Percentiles rank a stretch among this genome's conserved stretches.
These are phyloP conservation scores for Curvularia sp. DNA, from an alignment of 2,329 filamentous ascomycete genomes.

Conservation along the genomic window DNA sequence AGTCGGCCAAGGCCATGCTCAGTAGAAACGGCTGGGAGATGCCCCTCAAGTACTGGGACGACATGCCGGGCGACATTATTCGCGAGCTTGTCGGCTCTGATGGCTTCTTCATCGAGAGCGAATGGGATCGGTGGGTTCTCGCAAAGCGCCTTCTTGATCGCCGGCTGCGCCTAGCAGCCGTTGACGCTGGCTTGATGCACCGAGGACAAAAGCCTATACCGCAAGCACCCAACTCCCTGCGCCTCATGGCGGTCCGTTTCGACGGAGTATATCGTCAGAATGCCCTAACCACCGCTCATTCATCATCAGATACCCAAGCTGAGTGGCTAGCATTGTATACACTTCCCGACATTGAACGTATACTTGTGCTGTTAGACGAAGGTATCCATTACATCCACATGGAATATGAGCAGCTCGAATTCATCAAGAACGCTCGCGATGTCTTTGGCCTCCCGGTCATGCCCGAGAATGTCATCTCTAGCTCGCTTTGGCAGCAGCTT, in stretches of 20 bases:
- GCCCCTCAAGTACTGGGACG: constrained; percentile 63
- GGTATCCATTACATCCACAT: constrained; percentile 68
- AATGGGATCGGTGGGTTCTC: constrained; percentile 66
- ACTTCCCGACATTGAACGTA: constrained; percentile 61
- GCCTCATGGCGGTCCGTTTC: constrained; percentile 61
- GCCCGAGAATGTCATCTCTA: constrained; percentile 62
- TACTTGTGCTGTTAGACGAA: constrained; percentile 64
- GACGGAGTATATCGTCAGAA: constrained; percentile 61
- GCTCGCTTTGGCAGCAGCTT: constrained; percentile 65
- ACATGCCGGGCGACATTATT: constrained; percentile 64
- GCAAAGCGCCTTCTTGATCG: constrained; percentile 63
- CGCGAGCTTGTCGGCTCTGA: constrained; percentile 66
- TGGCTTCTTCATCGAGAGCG: constrained; percentile 64
- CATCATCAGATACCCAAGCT: constrained; percentile 55
- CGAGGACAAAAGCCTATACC: constrained; percentile 53
- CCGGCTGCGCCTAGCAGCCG: constrained; percentile 56
- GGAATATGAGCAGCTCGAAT: constrained; percentile 65
- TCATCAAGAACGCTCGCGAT: constrained; percentile 60
- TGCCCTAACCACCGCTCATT: constrained; percentile 44
- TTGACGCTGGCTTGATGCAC: constrained; percentile 58
- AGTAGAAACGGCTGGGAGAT: constrained; percentile 65
- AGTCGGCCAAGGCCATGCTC: constrained; percentile 65
- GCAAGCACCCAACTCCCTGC: constrained; percentile 57
- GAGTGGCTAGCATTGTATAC: constrained; percentile 62
- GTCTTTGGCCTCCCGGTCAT: constrained; percentile 62